phyloP scores from a whole-genome alignment of 163 green algal genomes.

The Scenedesmus sp. region DNA sequence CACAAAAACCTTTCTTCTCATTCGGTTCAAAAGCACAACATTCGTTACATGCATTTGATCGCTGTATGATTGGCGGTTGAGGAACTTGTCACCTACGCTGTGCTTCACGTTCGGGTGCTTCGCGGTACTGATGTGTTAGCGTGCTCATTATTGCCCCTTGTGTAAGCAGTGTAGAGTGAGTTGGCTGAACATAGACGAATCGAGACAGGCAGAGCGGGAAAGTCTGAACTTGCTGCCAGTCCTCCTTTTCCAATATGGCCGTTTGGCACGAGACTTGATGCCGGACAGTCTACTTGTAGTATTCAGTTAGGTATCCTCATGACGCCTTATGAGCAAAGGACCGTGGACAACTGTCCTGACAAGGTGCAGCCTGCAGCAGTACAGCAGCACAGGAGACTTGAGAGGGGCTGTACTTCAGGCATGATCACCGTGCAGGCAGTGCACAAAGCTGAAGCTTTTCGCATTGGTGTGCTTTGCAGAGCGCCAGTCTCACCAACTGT shows the following conservation, averaged over 20 bases:
- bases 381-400: not conserved
- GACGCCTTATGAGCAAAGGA: conserved; percentile 12
- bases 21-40: not conserved
- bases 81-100: not conserved
- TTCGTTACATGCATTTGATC: not conserved
- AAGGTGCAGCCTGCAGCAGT: conserved; percentile 51
- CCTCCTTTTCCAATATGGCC: not conserved
- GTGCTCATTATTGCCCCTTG: not conserved
- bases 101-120: not conserved
- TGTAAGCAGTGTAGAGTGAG: too few species aligned
- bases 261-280: not conserved
- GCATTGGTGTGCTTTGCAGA: conserved; percentile 32
- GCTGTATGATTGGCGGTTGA: not conserved
- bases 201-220: not conserved
- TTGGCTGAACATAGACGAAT: not conserved
- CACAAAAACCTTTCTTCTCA: not conserved
- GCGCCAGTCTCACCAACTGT: conserved; percentile 70
- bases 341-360: conserved; percentile 70
- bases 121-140: not conserved
- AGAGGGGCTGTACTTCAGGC: not conserved
- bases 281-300: not conserved
- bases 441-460: not conserved
- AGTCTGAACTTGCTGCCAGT: not conserved
- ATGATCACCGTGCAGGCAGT: not conserved
- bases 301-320: not conserved